Evolutionary conservation across 2,329 filamentous ascomycete species (phyloP).

Genomic region (Blumeria hordei): DNA sequence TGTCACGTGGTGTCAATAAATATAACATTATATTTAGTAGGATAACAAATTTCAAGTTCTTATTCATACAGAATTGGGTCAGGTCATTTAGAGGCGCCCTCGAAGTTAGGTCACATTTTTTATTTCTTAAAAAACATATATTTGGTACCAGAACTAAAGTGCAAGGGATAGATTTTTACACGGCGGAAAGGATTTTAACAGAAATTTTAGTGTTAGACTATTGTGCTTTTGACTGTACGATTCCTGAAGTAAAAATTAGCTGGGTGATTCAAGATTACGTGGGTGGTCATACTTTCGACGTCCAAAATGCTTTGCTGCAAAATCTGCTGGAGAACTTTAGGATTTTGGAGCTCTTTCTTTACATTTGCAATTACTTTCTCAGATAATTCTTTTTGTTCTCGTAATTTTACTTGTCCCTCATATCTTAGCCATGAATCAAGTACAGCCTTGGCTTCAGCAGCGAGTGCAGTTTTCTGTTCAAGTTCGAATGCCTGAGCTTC

Average conservation of each 20-base stretch:
- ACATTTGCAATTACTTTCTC: constrained; percentile 90
- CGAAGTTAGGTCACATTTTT: too few species aligned
- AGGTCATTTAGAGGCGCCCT: too few species aligned
- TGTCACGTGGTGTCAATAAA: too few species aligned
- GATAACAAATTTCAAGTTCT: too few species aligned
- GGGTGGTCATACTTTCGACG: constrained; percentile 59
- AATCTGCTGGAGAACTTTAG: constrained; percentile 91
- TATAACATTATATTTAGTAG: too few species aligned
- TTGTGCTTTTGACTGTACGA: constrained; percentile 37
- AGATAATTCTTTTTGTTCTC: constrained; percentile 91
- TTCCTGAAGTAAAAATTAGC: constrained; percentile 25
- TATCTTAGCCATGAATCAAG: constrained; percentile 98
- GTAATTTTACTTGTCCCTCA: constrained; percentile 94
- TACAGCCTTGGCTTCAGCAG: constrained; percentile 78
- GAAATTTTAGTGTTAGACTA: constrained; percentile 16
- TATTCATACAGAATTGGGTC: too few species aligned
- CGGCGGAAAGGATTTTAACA: too few species aligned
- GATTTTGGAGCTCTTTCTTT: constrained; percentile 95
- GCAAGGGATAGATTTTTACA: too few species aligned
- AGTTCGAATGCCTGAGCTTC: constrained; percentile 93
- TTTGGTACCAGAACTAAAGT: too few species aligned
- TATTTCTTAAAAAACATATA: too few species aligned
- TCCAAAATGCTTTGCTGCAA: constrained; percentile 89
- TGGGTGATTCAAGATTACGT: not conserved
- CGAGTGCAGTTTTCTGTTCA: constrained; percentile 84